Evolutionary conservation across 83 land plant species (phyloP).

Genomic region (Diphasiastrum complanatum): DNA sequence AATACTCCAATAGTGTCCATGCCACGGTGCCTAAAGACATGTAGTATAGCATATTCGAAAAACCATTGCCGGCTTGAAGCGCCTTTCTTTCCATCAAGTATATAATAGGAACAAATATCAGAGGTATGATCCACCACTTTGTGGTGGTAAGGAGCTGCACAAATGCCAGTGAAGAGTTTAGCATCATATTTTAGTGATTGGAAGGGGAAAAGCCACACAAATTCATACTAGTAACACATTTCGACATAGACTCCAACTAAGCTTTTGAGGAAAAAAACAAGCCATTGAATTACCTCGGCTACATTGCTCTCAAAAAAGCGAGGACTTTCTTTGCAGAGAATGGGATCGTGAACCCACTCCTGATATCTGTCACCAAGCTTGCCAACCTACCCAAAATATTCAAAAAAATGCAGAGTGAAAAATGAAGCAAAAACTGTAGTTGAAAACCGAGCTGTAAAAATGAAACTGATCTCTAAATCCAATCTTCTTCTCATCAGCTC

Average conservation of each 20-base stretch:
- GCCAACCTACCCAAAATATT: slow-evolving; percentile 48
- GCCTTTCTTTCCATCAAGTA: slow-evolving; percentile 39
- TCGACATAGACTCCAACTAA: not conserved
- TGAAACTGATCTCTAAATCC: not conserved
- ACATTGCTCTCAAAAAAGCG: slow-evolving; percentile 61
- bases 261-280: not conserved
- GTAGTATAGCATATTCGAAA: slow-evolving; percentile 20
- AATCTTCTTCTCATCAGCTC: not conserved
- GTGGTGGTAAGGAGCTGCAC: slow-evolving; percentile 73
- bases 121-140: slow-evolving; percentile 79
- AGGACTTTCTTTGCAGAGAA: slow-evolving; percentile 73
- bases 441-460: not conserved
- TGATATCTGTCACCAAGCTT: slow-evolving; percentile 75
- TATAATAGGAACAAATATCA: slow-evolving; percentile 86
- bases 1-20: slow-evolving; percentile 87
- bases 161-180: not conserved
- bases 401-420: not conserved
- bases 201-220: not conserved
- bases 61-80: slow-evolving; percentile 46
- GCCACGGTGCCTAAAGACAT: slow-evolving; percentile 47
- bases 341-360: slow-evolving; percentile 87
- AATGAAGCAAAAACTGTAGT: not conserved
- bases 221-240: not conserved
- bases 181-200: not conserved
- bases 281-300: slow-evolving; percentile 51